Evolutionary conservation across 1,139 yeast genomes (phyloP).

Genomic region (Geotrichum aggregatum): DNA sequence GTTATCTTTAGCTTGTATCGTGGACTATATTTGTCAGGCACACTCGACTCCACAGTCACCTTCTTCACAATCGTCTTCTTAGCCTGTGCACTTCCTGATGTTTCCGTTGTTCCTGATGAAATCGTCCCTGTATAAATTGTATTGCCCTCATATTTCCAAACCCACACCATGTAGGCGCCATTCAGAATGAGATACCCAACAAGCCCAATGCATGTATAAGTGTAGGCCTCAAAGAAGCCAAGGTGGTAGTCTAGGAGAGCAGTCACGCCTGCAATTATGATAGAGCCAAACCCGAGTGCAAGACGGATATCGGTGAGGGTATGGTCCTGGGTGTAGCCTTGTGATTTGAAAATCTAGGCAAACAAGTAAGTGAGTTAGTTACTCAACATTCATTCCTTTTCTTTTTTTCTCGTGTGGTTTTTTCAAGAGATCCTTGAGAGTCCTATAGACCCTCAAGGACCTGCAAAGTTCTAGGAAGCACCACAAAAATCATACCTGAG

Average conservation of each 20-base stretch:
- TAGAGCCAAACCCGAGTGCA: conserved; percentile 64
- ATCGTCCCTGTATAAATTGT: conserved; percentile 59
- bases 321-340: conserved; percentile 64
- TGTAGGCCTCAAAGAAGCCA: conserved; percentile 43
- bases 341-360: conserved; percentile 44
- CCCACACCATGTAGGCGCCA: conserved; percentile 47
- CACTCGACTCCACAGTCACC: conserved; percentile 34
- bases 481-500: conserved; percentile 32
- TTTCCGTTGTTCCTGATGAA: conserved; percentile 24
- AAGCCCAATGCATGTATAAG: conserved; percentile 46
- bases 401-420: no score
- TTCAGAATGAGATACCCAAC: conserved; percentile 51
- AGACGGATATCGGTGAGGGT: conserved; percentile 57
- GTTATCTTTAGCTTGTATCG: conserved; percentile 43
- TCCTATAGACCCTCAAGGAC: no score
- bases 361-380: background rate
- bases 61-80: conserved; percentile 20
- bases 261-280: conserved; percentile 60
- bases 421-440: no score
- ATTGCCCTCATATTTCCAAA: conserved; percentile 50
- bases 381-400: no score
- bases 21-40: conserved; percentile 43
- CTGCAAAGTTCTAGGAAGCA: no score
- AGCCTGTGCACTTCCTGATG: no score
- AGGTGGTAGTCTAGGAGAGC: conserved; percentile 64